Base-by-base conservation (phyloP, 2,329 filamentous ascomycete species). In the Fusarium brevicatenulatum region DNA sequence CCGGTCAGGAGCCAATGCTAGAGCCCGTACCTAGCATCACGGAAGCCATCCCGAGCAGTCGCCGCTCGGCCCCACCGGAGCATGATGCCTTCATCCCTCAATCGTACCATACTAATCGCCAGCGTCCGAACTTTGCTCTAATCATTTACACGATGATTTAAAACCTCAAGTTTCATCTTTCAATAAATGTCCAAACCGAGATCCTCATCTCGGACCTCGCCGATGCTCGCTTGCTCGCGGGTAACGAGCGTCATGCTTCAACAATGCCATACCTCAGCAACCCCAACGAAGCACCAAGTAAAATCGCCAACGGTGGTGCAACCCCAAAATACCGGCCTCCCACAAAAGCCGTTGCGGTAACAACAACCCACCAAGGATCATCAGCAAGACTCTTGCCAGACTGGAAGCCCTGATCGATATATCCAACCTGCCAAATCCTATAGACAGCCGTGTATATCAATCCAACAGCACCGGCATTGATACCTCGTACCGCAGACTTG, bases 371-470 rank as follows among this genome's bases (percentile, higher is more conserved):
- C 88, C 89, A 91, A 2, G 90, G 88, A 68, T 91, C 89, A 42
- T 85, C 82, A 0, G 81, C 89, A 49, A 91, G 76, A 71, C 86
- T 89, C 52, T 82, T 85, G 0, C 90, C 90, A 5, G 77, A 76
- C 63, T 83, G 81, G 23, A 83, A 85, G 1, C 82, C 81, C 28
- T 86, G 80, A 18, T 87, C 87, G 10, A 92, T 79, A 66, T 86
- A 90, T 0, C 90, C 90, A 72, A 91, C 87, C 79, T 90, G 84
- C 88, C 88, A 91, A 12, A 91, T 79, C 5, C 89, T 82, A 69
- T 91, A 91, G 2, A 92, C 89, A 1, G 90, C 90, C 1, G 89
- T 91, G 59, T 89, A 92, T 1, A 91, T 87, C 40, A 91, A 72
- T 0, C 90, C 90, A 1, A 91, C 88, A 0, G 90, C 90, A 0